These are phyloP conservation scores for Trematosphaeria pertusa DNA, from an alignment of 2,329 filamentous ascomycete species.

Conservation along the genomic window DNA sequence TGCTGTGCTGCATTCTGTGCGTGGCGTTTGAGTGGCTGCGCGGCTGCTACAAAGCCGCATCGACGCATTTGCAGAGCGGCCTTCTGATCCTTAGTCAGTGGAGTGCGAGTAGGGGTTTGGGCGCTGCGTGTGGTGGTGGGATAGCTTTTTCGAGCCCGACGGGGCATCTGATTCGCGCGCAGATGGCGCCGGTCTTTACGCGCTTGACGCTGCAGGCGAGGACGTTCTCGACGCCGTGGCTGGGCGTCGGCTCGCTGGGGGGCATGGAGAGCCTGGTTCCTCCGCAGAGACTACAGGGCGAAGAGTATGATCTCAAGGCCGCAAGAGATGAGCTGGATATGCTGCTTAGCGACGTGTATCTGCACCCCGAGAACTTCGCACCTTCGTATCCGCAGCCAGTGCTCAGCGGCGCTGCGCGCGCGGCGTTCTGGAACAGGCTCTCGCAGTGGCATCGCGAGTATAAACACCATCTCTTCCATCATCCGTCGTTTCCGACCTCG, in stretches of 20 bases:
- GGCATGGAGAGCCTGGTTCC: too few relatives aligned
- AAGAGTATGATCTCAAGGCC: background rate
- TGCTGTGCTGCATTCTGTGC: slow-evolving; percentile 11
- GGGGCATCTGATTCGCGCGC: slow-evolving; percentile 7
- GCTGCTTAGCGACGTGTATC: slow-evolving; percentile 6
- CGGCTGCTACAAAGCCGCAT: slow-evolving; percentile 4
- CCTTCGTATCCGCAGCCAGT: background rate
- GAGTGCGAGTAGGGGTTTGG: background rate
- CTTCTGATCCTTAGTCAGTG: slow-evolving; percentile 8
- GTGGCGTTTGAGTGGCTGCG: slow-evolving; percentile 14
- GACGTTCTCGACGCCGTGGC: slow-evolving; percentile 7
- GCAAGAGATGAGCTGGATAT: slow-evolving; percentile 6
- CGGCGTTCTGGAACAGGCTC: background rate
- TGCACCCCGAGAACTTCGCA: background rate
- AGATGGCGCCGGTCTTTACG: slow-evolving; percentile 8
- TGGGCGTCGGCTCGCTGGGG: background rate
- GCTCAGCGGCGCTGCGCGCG: background rate
- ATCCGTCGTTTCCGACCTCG: too few relatives aligned
- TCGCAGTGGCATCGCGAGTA: slow-evolving; percentile 7
- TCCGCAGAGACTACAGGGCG: too few relatives aligned
- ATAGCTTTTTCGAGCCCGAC: slow-evolving; percentile 2
- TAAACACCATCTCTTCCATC: slow-evolving; percentile 1
- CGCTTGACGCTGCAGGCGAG: slow-evolving; percentile 9
- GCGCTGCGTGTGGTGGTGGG: background rate
- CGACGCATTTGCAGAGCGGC: slow-evolving; percentile 3